Base-by-base conservation (phyloP, 305 asterid genomes). In the Solanum hybrid region DNA sequence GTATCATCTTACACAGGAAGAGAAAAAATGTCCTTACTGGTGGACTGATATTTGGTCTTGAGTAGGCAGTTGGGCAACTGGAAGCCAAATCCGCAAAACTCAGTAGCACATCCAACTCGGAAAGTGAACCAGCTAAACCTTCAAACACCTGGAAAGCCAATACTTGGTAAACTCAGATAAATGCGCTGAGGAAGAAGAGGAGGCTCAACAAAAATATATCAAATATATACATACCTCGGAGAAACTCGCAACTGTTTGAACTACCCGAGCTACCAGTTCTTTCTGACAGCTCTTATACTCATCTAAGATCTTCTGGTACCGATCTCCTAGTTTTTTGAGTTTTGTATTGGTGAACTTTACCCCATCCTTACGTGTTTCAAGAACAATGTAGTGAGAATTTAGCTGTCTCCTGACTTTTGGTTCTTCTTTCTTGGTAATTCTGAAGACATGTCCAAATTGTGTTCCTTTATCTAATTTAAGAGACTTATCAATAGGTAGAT, bases 331-430 rank as follows among this genome's bases (percentile, higher is more conserved):
- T 90, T 93, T 95, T 94, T 93, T 96, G 80, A 97, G 99, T 93
- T 95, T 96, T 77, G 97, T 92, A 92, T 95, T 97, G 88, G 99
- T 96, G 90, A 96, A 97, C 88, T 97, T 97, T 15, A 97, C 98
- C 86, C 99, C 99, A 78, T 96, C 99, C 91, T 97, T 97, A n/a
- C 99, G 98, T 89, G 99, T 97, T 94, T 97, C 99, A 88, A 97
- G 98, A 91, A 97, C 90, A 92, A 97, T 93, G 93, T 94, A 97
- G 60, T 95, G 96, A 89, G 98, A 93, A 93, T 95, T 97, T 89
- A 97, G 94, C 95, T 96, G 96, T 95, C 92, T 96, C 94, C 99
- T 95, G 87, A 96, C 95, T 93, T 97, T 97, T 89, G 99, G 98
- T 93, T 97, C 99, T 94, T 97, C 99, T 93, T 97, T 97, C 93